A percentile compares a stretch with the other conserved stretches of the same genome.
Evolutionary conservation across 2,329 filamentous ascomycete species (phyloP).

Genomic region (Colletotrichum caudatum): DNA sequence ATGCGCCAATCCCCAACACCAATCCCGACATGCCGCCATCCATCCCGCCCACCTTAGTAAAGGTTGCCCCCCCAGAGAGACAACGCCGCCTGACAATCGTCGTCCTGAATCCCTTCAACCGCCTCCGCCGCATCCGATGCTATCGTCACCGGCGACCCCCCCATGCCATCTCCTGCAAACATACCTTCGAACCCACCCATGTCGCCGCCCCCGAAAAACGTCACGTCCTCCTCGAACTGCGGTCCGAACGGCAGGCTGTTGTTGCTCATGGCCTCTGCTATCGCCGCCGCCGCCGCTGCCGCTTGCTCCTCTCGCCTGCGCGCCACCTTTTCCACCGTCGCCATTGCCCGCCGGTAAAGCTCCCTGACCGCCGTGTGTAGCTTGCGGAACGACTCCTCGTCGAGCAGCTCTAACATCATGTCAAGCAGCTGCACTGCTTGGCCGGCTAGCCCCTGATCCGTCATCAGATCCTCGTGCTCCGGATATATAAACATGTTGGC

Average conservation of each 20-base stretch:
- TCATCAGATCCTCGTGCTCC: conserved; percentile 43
- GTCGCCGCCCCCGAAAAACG: conserved; percentile 20
- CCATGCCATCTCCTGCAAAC: background rate
- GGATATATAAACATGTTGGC: conserved; percentile 50
- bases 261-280: conserved; percentile 6
- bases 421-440: conserved; percentile 48
- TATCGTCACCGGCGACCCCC: conserved; percentile 6
- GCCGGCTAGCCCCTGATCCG: conserved; percentile 48
- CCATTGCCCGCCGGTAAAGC: conserved; percentile 36
- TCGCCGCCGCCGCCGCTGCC: conserved; percentile 9
- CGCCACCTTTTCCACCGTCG: conserved; percentile 31
- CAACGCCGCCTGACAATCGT: background rate
- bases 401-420: conserved; percentile 21
- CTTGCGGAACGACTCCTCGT: conserved; percentile 18
- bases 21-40: background rate
- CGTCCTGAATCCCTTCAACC: background rate
- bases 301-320: conserved; percentile 20
- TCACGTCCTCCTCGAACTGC: conserved; percentile 33
- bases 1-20: background rate
- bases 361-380: conserved; percentile 41
- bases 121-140: background rate
- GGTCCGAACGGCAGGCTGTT: conserved; percentile 22
- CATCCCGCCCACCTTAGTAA: background rate
- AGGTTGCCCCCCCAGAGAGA: background rate
- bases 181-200: conserved; percentile 4